Evolutionary conservation across 169 alveolate species (phyloP), one percentile per base, ranked within the genome.

Genomic region (Plasmodium malariae): DNA sequence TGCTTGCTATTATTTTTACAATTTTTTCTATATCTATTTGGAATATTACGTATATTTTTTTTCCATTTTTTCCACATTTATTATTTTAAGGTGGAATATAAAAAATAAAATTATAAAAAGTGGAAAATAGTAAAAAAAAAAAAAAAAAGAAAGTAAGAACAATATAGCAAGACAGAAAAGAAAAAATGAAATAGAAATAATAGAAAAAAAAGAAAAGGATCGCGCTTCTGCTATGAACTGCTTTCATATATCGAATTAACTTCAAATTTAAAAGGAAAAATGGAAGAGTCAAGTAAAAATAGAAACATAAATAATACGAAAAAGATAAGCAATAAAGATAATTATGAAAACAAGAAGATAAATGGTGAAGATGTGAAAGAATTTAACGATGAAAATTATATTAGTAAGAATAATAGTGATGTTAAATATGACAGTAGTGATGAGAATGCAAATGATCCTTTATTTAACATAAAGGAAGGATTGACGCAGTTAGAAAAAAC

Each of bases 401-500:
- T 14, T 9, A 45, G 6, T 0, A 17, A 0, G 30, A 30, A 30
- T 28, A 54, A 36, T 30, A 76, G 60, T 0, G 65, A 11, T 21
- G 63, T 17, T 2, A 54, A 76, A 19, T 28, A 40, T 9, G 70
- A 4, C 1, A 37, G 45, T 59, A 32, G 26, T 1, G 88, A 74
- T 11, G 28, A 65, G 1, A 67, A n/a, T 19, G 21, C 19, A 45
- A 14, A 51, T 24, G 40, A 76, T 30, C 19, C 40, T 51, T 36
- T 76, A n/a, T 45, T 45, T 43, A 34, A 62, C 24, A 63, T 76
- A 21, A 76, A 76, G 68, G 57, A 63, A 3, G 89, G 89, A n/a
- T 21, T 76, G 5, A 9, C 78, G 9, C 69, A 76, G 28, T 24
- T 76, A 21, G 89, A 76, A 26, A 76, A 63, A 48, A 76, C 89